These are phyloP conservation scores for Allium sativum DNA, from an alignment of 106 monocot genomes.

Conservation along the genomic window DNA sequence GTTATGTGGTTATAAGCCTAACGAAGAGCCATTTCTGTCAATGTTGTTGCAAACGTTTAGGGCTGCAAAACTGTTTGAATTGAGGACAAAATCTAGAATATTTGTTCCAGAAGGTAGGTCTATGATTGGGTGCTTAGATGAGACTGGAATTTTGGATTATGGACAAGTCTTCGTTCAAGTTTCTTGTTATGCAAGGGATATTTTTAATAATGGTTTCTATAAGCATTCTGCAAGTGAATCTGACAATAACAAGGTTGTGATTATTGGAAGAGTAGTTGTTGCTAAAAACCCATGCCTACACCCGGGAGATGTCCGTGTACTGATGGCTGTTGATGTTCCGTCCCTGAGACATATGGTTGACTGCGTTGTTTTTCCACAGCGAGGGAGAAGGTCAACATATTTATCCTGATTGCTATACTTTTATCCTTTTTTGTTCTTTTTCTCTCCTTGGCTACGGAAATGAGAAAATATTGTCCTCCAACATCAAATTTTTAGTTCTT, in stretches of 20 bases:
- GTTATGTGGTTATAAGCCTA: conserved; percentile 60
- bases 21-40: conserved; percentile 68
- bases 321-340: conserved; percentile 70
- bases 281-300: conserved; percentile 95
- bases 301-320: conserved; percentile 66
- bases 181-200: conserved; percentile 17
- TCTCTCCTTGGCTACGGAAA: neutral
- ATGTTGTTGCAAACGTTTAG: conserved; percentile 66
- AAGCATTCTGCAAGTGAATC: conserved; percentile 10
- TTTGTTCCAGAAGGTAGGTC: conserved; percentile 70
- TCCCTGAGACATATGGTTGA: conserved; percentile 82
- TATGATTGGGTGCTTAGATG: conserved; percentile 96
- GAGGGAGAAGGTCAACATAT: conserved; percentile 43
- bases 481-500: too few relatives aligned
- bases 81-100: conserved; percentile 74
- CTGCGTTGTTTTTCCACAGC: conserved; percentile 90
- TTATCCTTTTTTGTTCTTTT: neutral
- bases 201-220: conserved; percentile 10
- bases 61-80: conserved; percentile 56
- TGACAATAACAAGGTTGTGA: conserved; percentile 13
- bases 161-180: conserved; percentile 78
- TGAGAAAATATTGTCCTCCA: too few relatives aligned
- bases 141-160: conserved; percentile 60
- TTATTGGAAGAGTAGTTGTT: conserved; percentile 59
- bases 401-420: neutral